Conservation (phyloP, 805 yeast genomes). For the Kuraishia cidri region DNA sequence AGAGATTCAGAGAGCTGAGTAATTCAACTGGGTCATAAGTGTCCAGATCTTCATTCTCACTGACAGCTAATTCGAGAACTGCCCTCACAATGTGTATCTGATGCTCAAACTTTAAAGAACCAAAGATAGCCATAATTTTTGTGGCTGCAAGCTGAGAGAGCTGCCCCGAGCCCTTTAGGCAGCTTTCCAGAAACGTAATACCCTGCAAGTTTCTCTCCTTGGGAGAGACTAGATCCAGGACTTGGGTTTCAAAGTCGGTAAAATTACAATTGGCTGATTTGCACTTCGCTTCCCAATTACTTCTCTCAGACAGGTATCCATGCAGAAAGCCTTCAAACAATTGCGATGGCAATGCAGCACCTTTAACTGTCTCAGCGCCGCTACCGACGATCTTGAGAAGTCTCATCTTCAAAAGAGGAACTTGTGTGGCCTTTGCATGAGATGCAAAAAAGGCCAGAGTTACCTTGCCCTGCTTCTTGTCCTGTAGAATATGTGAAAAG, state of each 20-base stretch:
- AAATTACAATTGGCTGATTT: conserved; percentile 39
- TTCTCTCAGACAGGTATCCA: conserved; percentile 37
- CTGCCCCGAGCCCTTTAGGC: conserved; percentile 35
- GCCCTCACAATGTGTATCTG: conserved; percentile 51
- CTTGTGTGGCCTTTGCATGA: conserved; percentile 45
- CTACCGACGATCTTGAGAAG: conserved; percentile 37
- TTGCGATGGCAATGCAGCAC: conserved; percentile 34
- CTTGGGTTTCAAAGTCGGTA: conserved; percentile 42
- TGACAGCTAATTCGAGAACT: conserved; percentile 40
- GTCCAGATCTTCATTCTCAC: conserved; percentile 17
- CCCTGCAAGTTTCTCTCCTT: conserved; percentile 51
- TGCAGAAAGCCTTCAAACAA: conserved; percentile 36
- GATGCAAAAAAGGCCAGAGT: conserved; percentile 58
- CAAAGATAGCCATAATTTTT: conserved; percentile 48
- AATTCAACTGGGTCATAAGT: conserved; percentile 46
- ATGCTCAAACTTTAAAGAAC: conserved; percentile 42
- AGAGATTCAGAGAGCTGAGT: conserved; percentile 44
- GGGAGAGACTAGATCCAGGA: conserved; percentile 52
- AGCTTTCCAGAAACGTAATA: conserved; percentile 48
- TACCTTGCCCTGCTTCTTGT: conserved; percentile 48
- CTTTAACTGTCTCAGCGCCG: conserved; percentile 26
- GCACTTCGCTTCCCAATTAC: conserved; percentile 32
- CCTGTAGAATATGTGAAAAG: conserved; percentile 30
- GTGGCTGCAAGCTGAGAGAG: conserved; percentile 38
- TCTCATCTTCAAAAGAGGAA: conserved; percentile 48